A percentile compares a stretch with the other conserved stretches of the same genome.
phyloP scores from a whole-genome alignment of 75 land plant species.

The Chamaecyparis obtusa region DNA sequence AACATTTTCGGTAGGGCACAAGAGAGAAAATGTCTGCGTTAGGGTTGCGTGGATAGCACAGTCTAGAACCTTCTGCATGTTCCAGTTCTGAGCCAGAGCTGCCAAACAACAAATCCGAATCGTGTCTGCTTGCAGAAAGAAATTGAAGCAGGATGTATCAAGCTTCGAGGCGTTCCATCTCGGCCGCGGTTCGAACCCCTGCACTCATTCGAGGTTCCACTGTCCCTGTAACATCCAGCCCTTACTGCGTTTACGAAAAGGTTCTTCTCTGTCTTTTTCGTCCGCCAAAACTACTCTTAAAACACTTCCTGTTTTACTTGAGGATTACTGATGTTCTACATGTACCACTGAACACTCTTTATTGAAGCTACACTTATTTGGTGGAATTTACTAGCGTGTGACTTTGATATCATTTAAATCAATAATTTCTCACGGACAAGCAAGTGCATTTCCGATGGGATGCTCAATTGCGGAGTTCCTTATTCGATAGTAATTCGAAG shows the following conservation, averaged over 20 bases:
- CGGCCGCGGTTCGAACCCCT: conserved; percentile 30
- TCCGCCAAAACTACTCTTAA: not conserved
- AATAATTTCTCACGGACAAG: not conserved
- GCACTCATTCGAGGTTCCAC: conserved; percentile 11
- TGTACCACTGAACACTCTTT: not conserved
- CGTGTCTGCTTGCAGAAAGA: not conserved
- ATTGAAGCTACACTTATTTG: too few species aligned
- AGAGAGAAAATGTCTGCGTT: too few species aligned
- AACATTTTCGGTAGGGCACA: too few species aligned
- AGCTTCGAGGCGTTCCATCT: conserved; percentile 45
- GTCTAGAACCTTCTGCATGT: too few species aligned
- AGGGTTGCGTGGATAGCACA: not conserved
- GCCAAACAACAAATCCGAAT: not conserved
- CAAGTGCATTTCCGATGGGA: not conserved
- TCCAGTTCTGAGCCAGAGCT: not conserved
- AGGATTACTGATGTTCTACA: not conserved
- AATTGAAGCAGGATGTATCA: conserved; percentile 29
- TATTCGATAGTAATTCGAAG: not conserved
- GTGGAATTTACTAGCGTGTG: not conserved
- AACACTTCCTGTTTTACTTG: not conserved
- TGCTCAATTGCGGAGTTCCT: not conserved
- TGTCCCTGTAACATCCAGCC: conserved; percentile 17
- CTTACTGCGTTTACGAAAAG: not conserved
- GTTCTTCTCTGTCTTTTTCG: not conserved
- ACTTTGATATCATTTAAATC: not conserved